Evolutionary conservation across 208 protist species (phyloP), one percentile per base, ranked within the genome.

Genomic region (Wallacemonas rigidus): DNA sequence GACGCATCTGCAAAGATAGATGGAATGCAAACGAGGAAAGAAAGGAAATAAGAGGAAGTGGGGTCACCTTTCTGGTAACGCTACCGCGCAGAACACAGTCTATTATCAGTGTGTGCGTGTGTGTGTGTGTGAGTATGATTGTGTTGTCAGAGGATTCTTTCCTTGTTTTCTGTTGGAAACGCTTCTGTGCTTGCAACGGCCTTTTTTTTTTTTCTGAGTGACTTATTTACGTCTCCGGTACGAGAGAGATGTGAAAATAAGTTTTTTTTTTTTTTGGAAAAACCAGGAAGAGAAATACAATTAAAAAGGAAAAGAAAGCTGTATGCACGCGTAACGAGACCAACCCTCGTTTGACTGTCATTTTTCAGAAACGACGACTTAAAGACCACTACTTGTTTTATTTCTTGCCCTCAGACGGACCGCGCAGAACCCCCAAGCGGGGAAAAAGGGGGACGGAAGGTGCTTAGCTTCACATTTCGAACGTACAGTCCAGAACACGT

Each of bases 111-210:
- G 8, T 60, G 43, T 45, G 41, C 62, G n/a, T 72, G 38, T 63
- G 44, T 72, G 44, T 72, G 43, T 72, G 56, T 72, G 38, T 72
- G 8, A 15, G 11, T 15, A 44, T 72, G 38, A 39, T 63, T 26
- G 26, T 26, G 26, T 26, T 26, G 26, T 26, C 26, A 26, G 26
- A 26, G 26, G 26, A 26, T 26, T 26, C 26, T 65, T 71, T 50
- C 45, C 12, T 50, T 50, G 45, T 14, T 50, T 50, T 50, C 45
- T 12, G 26, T 26, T 26, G 26, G 26, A 26, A 26, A 26, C 26
- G 26, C 26, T 26, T 26, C 26, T 26, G 26, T 26, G 26, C 26
- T 26, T 26, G 0, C 26, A 26, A 26, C 26, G 26, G 26, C 26
- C 26, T 26, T 26, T 53, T 53, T 67, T 41, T 69, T 57, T 50